Evolutionary conservation across 1,284 basidiomycete genomes (phyloP).

Genomic region (Phylloboletellus chloephorus): DNA sequence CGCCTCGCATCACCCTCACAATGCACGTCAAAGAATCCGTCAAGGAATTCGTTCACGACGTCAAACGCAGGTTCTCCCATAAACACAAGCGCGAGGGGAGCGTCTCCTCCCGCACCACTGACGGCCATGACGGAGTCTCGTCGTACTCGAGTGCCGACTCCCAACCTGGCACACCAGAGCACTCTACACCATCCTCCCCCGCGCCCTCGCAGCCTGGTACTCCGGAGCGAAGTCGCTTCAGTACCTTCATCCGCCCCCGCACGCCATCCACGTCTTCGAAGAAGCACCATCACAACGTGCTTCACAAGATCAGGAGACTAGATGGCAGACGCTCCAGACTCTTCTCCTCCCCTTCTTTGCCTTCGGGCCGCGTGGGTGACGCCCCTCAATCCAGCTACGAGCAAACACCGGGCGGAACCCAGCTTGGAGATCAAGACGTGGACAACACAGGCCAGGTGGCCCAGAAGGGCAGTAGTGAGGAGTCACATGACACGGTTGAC

Average conservation of each 20-base stretch:
- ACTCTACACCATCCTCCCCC: constrained; percentile 14
- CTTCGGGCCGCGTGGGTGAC: constrained; percentile 4
- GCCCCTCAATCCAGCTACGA: not conserved
- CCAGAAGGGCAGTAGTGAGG: not conserved
- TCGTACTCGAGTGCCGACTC: constrained; percentile 16
- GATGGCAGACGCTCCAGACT: constrained; percentile 13
- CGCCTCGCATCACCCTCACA: not conserved
- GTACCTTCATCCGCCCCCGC: constrained; percentile 17
- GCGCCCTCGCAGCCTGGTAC: constrained; percentile 6
- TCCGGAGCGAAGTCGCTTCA: constrained; percentile 10
- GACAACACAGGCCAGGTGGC: not conserved
- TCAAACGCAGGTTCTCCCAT: constrained; percentile 30
- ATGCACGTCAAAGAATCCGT: constrained; percentile 33
- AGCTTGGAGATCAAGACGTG: not conserved
- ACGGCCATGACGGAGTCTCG: constrained; percentile 11
- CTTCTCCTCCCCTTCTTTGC: constrained; percentile 13
- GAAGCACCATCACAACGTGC: constrained; percentile 4
- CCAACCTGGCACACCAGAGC: constrained; percentile 3
- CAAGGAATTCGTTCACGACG: constrained; percentile 29
- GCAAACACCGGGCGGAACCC: not conserved
- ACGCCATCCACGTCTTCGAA: constrained; percentile 8
- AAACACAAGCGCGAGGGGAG: constrained; percentile 23
- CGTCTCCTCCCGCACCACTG: constrained; percentile 10
- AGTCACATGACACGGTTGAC: not conserved
- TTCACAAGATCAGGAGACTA: constrained; percentile 10